phyloP scores from a whole-genome alignment of 202 grass and related monocot genomes.

The Sporobolus alterniflorus region DNA sequence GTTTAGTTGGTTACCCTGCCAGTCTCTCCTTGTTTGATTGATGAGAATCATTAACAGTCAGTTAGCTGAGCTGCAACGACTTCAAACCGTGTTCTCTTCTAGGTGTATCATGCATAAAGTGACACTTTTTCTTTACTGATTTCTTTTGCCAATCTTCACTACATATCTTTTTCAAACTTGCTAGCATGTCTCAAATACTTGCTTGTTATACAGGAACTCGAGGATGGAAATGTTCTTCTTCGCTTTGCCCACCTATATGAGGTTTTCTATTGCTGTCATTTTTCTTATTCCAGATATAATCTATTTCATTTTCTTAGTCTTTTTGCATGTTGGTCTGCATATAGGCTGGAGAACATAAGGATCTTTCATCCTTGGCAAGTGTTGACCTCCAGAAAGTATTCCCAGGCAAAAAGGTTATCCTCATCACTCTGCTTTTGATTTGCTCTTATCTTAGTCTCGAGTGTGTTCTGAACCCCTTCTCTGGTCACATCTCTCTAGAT shows the following conservation, averaged over 20 bases:
- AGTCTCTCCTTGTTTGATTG: not conserved
- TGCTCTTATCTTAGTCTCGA: not conserved
- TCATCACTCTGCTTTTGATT: not conserved
- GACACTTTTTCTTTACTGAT: constrained; percentile 4
- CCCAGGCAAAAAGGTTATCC: constrained; percentile 66
- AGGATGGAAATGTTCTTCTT: constrained; percentile 80
- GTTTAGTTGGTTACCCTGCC: not conserved
- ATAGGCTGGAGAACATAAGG: constrained; percentile 80
- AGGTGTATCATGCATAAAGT: not conserved
- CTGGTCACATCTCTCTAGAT: constrained; percentile 45
- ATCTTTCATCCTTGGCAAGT: constrained; percentile 70
- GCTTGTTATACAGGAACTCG: constrained; percentile 58
- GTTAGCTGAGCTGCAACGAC: constrained; percentile 17
- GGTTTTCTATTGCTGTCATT: constrained; percentile 39
- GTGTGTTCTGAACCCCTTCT: constrained; percentile 1
- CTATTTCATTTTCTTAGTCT: constrained; percentile 15
- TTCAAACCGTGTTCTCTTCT: not conserved
- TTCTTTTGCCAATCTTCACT: not conserved
- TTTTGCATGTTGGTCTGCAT: not conserved
- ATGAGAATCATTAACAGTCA: not conserved
- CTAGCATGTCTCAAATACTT: constrained; percentile 23
- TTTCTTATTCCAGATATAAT: not conserved
- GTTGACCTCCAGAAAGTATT: constrained; percentile 80
- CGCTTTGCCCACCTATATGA: constrained; percentile 91
- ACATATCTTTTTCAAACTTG: not conserved